Conservation (phyloP, 768 basidiomycete species). For the Suillus alpinus region DNA sequence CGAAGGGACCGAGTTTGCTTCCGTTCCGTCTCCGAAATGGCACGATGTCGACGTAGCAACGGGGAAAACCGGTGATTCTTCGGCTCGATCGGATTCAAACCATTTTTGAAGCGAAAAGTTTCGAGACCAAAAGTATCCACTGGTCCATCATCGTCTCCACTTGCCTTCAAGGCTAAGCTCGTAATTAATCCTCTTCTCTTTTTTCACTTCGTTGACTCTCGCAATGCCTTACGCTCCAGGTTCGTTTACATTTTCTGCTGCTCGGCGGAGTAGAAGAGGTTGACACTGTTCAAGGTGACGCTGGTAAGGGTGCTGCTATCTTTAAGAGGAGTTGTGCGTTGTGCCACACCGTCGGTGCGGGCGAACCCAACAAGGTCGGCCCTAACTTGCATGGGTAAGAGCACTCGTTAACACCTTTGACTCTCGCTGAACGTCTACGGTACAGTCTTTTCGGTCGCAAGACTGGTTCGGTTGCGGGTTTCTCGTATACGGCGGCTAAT, state of each 20-base stretch:
- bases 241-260: constrained; percentile 21
- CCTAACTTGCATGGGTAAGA: constrained; percentile 91
- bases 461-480: constrained; percentile 83
- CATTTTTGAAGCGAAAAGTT: constrained; percentile 14
- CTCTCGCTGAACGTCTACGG: neutral
- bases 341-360: constrained; percentile 83
- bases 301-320: constrained; percentile 85
- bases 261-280: neutral
- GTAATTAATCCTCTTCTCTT: constrained; percentile 3
- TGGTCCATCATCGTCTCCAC: constrained; percentile 8
- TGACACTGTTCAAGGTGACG: constrained; percentile 60
- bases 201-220: constrained; percentile 8
- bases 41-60: constrained; percentile 10
- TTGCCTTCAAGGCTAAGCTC: constrained; percentile 10
- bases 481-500: constrained; percentile 92
- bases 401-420: neutral
- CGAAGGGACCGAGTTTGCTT: neutral
- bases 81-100: constrained; percentile 24
- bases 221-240: constrained; percentile 45
- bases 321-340: constrained; percentile 97
- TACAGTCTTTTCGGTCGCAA: constrained; percentile 82
- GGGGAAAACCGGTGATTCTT: constrained; percentile 24
- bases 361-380: constrained; percentile 85
- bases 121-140: neutral
- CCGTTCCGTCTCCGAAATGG: constrained; percentile 2